Percentiles rank a stretch among this genome's conserved stretches.
These are phyloP conservation scores for Geosmithia putterillii DNA, from an alignment of 2,329 filamentous ascomycete species.

Conservation along the genomic window DNA sequence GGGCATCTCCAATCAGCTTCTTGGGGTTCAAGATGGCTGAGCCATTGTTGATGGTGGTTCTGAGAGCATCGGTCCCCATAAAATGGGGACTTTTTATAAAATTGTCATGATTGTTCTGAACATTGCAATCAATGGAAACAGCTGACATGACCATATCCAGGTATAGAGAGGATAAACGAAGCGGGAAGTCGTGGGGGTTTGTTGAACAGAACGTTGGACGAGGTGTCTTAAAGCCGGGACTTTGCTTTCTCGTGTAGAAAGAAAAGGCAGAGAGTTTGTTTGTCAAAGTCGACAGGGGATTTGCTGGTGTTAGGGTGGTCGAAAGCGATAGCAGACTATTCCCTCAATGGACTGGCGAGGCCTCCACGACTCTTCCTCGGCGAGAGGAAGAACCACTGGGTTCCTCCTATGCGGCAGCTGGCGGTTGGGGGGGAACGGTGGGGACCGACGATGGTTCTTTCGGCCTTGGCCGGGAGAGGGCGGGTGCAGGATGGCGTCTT, in stretches of 20 bases:
- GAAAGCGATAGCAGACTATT: constrained; percentile 88
- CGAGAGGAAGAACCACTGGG: constrained; percentile 97
- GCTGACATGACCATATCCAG: constrained; percentile 56
- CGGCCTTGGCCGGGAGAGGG: constrained; percentile 33
- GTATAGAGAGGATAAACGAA: constrained; percentile 12
- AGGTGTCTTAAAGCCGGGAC: constrained; percentile 8
- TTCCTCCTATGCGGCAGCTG: constrained; percentile 99
- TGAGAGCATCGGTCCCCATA: constrained; percentile 21
- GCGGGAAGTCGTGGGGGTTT: no score
- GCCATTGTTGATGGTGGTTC: constrained; percentile 2
- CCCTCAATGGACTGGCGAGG: constrained; percentile 85
- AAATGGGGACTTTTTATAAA: constrained; percentile 30
- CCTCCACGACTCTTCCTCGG: constrained; percentile 99
- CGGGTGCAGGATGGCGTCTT: constrained; percentile 29
- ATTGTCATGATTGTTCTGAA: constrained; percentile 33
- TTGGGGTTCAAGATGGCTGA: constrained; percentile 40
- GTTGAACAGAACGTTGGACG: constrained; percentile 4
- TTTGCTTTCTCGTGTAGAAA: no score
- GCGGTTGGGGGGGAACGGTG: constrained; percentile 48
- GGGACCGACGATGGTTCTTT: constrained; percentile 29
- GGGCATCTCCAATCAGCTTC: constrained; percentile 72
- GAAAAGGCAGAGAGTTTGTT: not conserved
- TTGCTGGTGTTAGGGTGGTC: constrained; percentile 77
- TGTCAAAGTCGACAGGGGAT: constrained; percentile 10
- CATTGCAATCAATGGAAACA: constrained; percentile 41